A percentile compares a stretch with the other conserved stretches of the same genome.
Evolutionary conservation across 176 grass and related monocot species (phyloP).

Genomic region (Puya raimondii): DNA sequence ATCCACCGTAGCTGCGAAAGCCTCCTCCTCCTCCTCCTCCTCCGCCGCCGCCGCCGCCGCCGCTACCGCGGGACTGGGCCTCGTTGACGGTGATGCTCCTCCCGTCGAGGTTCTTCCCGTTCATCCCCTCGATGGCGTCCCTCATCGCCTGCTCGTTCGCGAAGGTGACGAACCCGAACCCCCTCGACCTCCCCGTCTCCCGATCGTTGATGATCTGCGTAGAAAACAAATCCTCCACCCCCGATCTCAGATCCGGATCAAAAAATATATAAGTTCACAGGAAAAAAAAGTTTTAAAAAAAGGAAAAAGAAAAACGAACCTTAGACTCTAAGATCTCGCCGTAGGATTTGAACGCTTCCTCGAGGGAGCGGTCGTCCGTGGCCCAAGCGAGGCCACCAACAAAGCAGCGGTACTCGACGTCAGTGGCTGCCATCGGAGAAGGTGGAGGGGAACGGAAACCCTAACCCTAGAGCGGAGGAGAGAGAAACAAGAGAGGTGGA

Average conservation of each 20-base stretch:
- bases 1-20: no score
- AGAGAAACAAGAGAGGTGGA: conserved; percentile 41
- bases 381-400: conserved; percentile 91
- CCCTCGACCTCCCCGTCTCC: conserved; percentile 76
- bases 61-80: conserved; percentile 55
- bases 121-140: conserved; percentile 82
- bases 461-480: conserved; percentile 34
- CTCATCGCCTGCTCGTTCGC: conserved; percentile 57
- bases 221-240: neutral
- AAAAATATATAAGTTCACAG: neutral
- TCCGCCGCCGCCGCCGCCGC: conserved; percentile 25
- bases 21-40: conserved; percentile 19
- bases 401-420: conserved; percentile 91
- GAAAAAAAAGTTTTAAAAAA: neutral
- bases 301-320: conserved; percentile 13
- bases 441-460: conserved; percentile 24
- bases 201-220: conserved; percentile 84
- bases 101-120: conserved; percentile 69
- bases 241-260: conserved; percentile 7
- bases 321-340: conserved; percentile 92
- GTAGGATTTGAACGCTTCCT: conserved; percentile 53
- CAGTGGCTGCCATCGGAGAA: conserved; percentile 34
- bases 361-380: conserved; percentile 66
- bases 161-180: conserved; percentile 94
- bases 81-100: conserved; percentile 93